Base-by-base conservation (phyloP, 371 early-diverging fungal genomes). In the Catenaria anguillulae region DNA sequence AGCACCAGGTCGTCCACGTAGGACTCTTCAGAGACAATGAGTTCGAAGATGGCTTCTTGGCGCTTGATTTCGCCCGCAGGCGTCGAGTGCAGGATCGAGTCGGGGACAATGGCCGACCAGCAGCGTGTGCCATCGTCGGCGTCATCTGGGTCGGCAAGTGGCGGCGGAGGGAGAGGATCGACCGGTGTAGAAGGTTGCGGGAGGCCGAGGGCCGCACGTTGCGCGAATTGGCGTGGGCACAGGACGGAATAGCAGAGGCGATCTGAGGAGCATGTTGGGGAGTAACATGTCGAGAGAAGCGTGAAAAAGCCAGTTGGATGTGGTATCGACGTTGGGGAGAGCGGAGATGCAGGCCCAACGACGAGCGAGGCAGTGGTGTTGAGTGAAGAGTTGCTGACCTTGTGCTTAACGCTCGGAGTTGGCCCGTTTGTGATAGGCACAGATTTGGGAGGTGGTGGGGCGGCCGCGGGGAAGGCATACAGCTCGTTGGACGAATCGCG, bases 31-130 rank as follows among this genome's bases (percentile, higher is more conserved):
- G 88, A 89, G 48, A 87, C 81, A 36, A 95, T 86, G 60, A 93
- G 64, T 72, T 95, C 95, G 72, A 84, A 90, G 60, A 95, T 88
- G 37, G 84, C 85, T 68, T 95, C 93, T 67, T 95, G 95, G 0
- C 94, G 79, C 64, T 86, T 87, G 64, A 81, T 78, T 70, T 94
- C 95, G 31, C 73, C 66, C 29, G 80, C 69, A 5, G 86, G 77
- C 0, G 87, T 80, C 10, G 10, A 10, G 33, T 84, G 81, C 1
- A 84, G 67, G 24, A 92, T 74, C 23, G 84, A 85, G 55, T 78
- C 76, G 2, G 91, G 81, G 26, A 86, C 82, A 0, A 77, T 72
- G 33, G 74, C 77, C 21, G 84, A 79, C 89, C 87, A 88, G 62
- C 80, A 76, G 62, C 72, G 76, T 63, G 71, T 75, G 12, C 23